Evolutionary conservation across 108 stramenopile genomes (phyloP), one percentile per base, ranked within the genome.

Genomic region (Skeletonema menzelii): DNA sequence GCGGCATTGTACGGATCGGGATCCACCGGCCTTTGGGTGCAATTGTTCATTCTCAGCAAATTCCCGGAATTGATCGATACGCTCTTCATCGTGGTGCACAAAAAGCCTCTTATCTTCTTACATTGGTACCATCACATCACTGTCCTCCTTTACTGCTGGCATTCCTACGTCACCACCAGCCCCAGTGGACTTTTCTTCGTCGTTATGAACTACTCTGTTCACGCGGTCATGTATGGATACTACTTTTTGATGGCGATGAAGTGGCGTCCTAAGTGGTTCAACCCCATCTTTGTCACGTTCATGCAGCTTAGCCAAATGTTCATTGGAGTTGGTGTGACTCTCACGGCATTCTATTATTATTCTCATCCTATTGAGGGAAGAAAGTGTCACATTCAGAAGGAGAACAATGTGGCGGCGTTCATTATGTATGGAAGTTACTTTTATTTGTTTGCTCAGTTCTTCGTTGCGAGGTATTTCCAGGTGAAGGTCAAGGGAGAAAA

Each of bases 41-140:
- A 91, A 72, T 81, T 97, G 8, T 99, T 99, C 80, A 91, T 97
- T 56, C 72, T 95, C 40, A 83, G 82, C 72, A 99, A 99, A 79
- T 93, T 95, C 76, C 91, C 91, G 57, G 98, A 99, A 85, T 87
- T 99, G 28, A 40, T 97, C 66, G 98, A 99, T 73, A 99, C 98
- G 8, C 87, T 95, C 76, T 99, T 99, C 83, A 97, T 99, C 77
- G 94, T 99, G 31, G 83, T 97, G 65, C 91, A 97, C 80, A 98
- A 98, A 77, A 96, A 95, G 82, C 94, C 87, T 4, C 85, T 98
- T 24, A 93, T 97, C 68, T 97, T 99, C 81, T 83, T 99, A 56
- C 98, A 99, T 78, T 99, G 97, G 97, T 99, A 97, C 88, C 98
- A 99, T 75, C 98, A 99, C 77, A 85, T 97, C 61, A 96, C 98